Base-by-base conservation (phyloP, 1,284 basidiomycete genomes). In the Caloboletus inedulis region DNA sequence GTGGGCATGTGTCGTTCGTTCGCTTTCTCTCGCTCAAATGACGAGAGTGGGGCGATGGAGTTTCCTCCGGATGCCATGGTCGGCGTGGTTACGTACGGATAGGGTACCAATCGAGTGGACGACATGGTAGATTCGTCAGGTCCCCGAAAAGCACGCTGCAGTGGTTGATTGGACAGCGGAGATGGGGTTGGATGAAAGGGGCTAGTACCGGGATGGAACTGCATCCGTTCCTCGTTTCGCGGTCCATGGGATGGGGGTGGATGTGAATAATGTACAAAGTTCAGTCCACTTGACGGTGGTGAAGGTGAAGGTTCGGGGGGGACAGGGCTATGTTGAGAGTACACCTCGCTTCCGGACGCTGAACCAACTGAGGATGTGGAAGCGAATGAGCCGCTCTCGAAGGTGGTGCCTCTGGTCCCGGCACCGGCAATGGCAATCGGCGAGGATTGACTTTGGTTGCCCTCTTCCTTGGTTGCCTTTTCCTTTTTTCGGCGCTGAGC, bases 231-330 rank as follows among this genome's bases (percentile, higher is more conserved):
- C 14, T 66, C 64, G 47, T 54, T 61, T 30, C 69, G 69, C 16
- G 68, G 35, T 33, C 60, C 60, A 46, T 66, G 67, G 2, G 52
- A 52, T 18, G 58, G 56, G 0, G 65, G 54, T 6, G 66, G 68
- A 44, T 70, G 67, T 3, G 65, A 69, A 55, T 84, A 84, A 51
- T 82, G 77, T 45, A 78, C 75, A 65, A 83, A 85, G 52, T 69
- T 77, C 64, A 79, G 69, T 50, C 67, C 72, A 41, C 72, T 69
- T 18, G 77, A 70, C 10, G 82, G 78, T 13, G 84, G 82, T 27
- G 82, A 81, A 12, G 84, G 83, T n/a, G 84, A 84, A 4, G 80
- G 76, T 41, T 73, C 72, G 41, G 66, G 66, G 41, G 65, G 61
- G 49, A 72, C 62, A 23, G 72, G 72, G 35, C 72, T 70, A 25